Conservation (phyloP, 108 stramenopile species). For the Aurantiochytrium sp. region DNA sequence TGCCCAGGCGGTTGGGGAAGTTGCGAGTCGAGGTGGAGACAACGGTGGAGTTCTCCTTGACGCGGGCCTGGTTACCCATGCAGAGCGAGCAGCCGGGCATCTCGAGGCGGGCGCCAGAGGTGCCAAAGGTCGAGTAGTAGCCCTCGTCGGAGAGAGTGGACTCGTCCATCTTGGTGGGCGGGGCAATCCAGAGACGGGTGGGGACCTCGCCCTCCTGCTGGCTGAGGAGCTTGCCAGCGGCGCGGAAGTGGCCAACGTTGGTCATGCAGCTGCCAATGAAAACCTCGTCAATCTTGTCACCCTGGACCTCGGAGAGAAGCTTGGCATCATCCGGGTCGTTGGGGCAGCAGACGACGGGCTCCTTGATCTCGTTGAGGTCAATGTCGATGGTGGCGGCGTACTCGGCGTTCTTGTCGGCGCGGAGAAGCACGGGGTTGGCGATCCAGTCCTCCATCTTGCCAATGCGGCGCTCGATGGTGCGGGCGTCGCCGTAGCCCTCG, state of each 20-base stretch:
- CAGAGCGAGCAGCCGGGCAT: conserved; percentile 93
- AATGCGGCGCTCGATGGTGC: conserved; percentile 83
- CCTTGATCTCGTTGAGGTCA: conserved; percentile 79
- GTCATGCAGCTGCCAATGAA: conserved; percentile 94
- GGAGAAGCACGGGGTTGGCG: conserved; percentile 70
- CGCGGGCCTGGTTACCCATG: conserved; percentile 96
- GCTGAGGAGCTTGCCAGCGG: conserved; percentile 79
- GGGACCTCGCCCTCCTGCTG: conserved; percentile 63
- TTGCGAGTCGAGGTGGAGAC: conserved; percentile 87
- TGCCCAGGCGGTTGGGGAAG: conserved; percentile 92
- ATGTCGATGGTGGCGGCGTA: conserved; percentile 85
- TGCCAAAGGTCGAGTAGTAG: conserved; percentile 87
- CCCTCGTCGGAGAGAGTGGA: conserved; percentile 87
- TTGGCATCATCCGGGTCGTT: conserved; percentile 90
- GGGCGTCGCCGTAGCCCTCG: conserved; percentile 86
- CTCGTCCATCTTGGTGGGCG: conserved; percentile 93
- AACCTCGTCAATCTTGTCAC: conserved; percentile 83
- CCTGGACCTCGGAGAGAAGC: conserved; percentile 69
- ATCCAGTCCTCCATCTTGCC: conserved; percentile 89
- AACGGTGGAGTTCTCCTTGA: conserved; percentile 75
- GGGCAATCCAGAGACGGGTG: conserved; percentile 83
- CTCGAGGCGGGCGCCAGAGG: conserved; percentile 80
- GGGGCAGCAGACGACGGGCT: conserved; percentile 81
- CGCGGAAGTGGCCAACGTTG: conserved; percentile 93
- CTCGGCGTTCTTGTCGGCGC: conserved; percentile 76